Evolutionary conservation across 371 early-diverging fungal species (phyloP).

Genomic region (Lichtheimia hyalospora): DNA sequence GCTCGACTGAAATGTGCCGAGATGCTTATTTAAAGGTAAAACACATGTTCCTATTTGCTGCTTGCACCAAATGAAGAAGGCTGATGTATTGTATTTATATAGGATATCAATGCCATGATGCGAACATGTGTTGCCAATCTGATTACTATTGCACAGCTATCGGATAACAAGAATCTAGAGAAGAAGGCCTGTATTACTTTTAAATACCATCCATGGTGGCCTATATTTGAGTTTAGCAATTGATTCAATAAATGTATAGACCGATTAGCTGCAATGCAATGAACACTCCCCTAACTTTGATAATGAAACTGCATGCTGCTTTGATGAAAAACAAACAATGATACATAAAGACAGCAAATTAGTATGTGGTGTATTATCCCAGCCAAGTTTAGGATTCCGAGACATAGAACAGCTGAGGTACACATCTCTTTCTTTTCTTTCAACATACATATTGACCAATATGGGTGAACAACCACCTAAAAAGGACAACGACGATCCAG

Average conservation of each 20-base stretch:
- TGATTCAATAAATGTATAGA: slow-evolving; percentile 6
- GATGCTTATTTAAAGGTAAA: slow-evolving; percentile 42
- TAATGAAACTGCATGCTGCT: no score
- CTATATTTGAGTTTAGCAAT: slow-evolving; percentile 29
- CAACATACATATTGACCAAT: no score
- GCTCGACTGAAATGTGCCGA: slow-evolving; percentile 46
- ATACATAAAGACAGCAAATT: no score
- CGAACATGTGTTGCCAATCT: slow-evolving; percentile 45
- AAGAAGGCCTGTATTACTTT: slow-evolving; percentile 27
- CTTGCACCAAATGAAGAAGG: not conserved
- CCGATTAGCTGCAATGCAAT: not conserved
- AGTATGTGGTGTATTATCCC: no score
- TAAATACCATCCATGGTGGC: slow-evolving; percentile 58
- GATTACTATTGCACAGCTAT: slow-evolving; percentile 18
- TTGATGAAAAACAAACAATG: no score
- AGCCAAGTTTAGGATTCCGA: no score
- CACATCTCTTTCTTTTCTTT: no score
- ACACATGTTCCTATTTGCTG: not conserved
- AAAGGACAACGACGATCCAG: not conserved
- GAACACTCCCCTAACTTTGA: no score
- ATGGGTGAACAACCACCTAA: no score
- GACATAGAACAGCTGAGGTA: no score
- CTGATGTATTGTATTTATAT: not conserved
- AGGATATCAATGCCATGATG: slow-evolving; percentile 46
- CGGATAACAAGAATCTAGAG: slow-evolving; percentile 15